Evolutionary conservation across 805 yeast genomes (phyloP).

Genomic region (Ogataea glucozyma): DNA sequence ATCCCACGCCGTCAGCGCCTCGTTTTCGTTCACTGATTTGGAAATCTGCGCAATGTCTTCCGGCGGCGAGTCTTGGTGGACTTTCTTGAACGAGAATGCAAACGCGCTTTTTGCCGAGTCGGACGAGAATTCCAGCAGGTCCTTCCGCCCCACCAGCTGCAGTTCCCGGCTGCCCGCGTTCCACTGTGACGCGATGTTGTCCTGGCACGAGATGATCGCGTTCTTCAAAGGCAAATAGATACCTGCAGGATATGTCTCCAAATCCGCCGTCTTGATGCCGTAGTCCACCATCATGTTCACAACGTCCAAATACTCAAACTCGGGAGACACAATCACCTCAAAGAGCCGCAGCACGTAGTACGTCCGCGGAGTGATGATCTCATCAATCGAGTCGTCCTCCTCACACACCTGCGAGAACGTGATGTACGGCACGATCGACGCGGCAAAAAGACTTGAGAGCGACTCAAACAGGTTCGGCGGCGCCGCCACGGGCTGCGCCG

Average conservation of each 20-base stretch:
- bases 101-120: constrained; percentile 8
- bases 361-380: constrained; percentile 64
- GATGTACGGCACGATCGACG: constrained; percentile 53
- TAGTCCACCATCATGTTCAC: constrained; percentile 62
- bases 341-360: constrained; percentile 57
- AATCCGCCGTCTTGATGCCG: constrained; percentile 48
- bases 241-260: constrained; percentile 77
- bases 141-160: constrained; percentile 67
- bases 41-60: constrained; percentile 46
- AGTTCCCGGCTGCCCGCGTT: constrained; percentile 41
- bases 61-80: constrained; percentile 13
- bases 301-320: constrained; percentile 52
- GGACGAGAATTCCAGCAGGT: constrained; percentile 41
- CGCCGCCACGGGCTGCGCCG: constrained; percentile 45
- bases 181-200: constrained; percentile 51
- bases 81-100: constrained; percentile 8
- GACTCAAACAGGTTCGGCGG: constrained; percentile 66
- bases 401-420: constrained; percentile 69
- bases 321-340: constrained; percentile 59
- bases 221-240: constrained; percentile 67
- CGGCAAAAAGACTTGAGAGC: constrained; percentile 49
- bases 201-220: constrained; percentile 55
- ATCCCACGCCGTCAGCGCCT: constrained; percentile 62
- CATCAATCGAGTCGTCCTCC: constrained; percentile 60
- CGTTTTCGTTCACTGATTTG: constrained; percentile 43